phyloP scores from a whole-genome alignment of 2,329 filamentous ascomycete species.

The Epichloe amarillans region DNA sequence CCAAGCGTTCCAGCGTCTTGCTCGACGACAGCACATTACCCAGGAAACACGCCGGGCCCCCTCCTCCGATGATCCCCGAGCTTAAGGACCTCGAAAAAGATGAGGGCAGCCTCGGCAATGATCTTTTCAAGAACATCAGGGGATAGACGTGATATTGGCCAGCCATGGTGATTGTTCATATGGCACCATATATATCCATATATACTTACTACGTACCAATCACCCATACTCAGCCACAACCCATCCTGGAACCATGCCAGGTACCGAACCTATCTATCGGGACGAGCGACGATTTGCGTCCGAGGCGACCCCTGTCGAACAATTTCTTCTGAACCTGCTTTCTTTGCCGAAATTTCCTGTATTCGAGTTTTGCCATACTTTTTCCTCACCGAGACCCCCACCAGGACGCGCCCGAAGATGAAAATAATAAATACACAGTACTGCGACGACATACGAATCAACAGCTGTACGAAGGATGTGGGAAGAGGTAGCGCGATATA shows the following conservation, averaged over 20 bases:
- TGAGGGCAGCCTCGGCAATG: conserved; percentile 32
- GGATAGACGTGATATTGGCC: conserved; percentile 16
- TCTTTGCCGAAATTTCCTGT: conserved; percentile 5
- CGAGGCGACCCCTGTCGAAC: conserved; percentile 7
- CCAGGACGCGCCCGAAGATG: not conserved
- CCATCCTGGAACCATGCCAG: not conserved
- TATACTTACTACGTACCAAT: not conserved
- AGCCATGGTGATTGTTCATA: not conserved
- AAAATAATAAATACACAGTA: not conserved
- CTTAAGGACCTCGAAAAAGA: conserved; percentile 38
- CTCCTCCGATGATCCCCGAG: conserved; percentile 49
- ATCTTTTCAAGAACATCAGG: conserved; percentile 48
- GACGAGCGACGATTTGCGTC: conserved; percentile 14
- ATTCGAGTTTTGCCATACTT: not conserved
- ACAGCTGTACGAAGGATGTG: not conserved
- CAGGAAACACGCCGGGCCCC: conserved; percentile 32
- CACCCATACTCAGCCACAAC: not conserved
- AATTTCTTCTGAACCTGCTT: conserved; percentile 6
- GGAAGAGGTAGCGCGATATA: conserved; percentile 4
- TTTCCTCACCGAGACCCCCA: not conserved
- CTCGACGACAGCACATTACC: conserved; percentile 23
- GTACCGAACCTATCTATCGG: conserved; percentile 8
- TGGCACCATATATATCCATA: not conserved
- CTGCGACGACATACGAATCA: not conserved
- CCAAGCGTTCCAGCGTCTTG: conserved; percentile 29